A percentile compares a stretch with the other conserved stretches of the same genome.
Evolutionary conservation across 306 rosid genomes (phyloP).

Genomic region (Acacia melanoxylon): DNA sequence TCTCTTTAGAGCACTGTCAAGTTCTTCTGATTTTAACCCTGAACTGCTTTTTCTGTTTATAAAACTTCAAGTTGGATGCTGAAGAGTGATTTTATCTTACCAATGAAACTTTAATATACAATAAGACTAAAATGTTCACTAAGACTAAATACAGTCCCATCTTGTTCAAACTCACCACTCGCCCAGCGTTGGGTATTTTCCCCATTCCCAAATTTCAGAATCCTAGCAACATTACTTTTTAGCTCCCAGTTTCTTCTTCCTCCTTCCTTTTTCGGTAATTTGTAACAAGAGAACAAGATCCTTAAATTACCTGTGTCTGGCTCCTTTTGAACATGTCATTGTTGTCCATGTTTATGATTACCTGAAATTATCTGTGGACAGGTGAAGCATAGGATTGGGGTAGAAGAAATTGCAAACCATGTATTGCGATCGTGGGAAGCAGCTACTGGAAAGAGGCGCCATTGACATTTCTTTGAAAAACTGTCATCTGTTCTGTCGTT

Average conservation of each 20-base stretch:
- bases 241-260: background rate
- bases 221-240: background rate
- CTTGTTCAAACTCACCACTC: background rate
- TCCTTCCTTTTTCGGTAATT: background rate
- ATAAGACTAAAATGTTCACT: background rate
- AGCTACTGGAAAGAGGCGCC: conserved; percentile 72
- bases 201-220: background rate
- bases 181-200: background rate
- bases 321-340: background rate
- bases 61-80: background rate
- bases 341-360: background rate
- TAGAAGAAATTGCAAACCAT: conserved; percentile 74
- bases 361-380: conserved; percentile 29
- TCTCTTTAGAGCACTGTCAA: background rate
- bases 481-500: background rate
- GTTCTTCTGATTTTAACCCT: background rate
- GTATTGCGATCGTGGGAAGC: conserved; percentile 72
- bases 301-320: background rate
- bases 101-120: background rate
- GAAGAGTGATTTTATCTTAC: background rate
- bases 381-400: conserved; percentile 87
- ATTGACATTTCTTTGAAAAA: conserved; percentile 29
- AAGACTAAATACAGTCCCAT: background rate
- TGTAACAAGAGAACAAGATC: background rate
- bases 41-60: background rate